Percentiles rank a stretch among this genome's conserved stretches.
Conservation (phyloP, 805 yeast species). For the Candida caryicola region DNA sequence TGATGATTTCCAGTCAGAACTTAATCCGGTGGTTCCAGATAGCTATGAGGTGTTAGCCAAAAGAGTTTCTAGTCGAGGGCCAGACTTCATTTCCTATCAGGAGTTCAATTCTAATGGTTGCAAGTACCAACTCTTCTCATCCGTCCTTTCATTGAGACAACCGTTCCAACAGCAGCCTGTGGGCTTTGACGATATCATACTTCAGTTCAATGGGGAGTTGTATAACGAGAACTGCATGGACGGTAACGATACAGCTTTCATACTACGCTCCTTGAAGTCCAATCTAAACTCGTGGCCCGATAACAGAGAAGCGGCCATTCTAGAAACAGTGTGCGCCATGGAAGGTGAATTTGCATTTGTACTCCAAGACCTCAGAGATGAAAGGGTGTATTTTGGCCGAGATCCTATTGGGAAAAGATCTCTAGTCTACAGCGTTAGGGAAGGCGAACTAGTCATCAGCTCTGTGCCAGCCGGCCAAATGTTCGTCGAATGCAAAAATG, state of each 20-base stretch:
- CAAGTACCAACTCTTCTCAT: constrained; percentile 48
- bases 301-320: constrained; percentile 30
- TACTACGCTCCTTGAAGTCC: constrained; percentile 36
- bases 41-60: constrained; percentile 3
- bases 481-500: constrained; percentile 56
- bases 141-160: constrained; percentile 75
- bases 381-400: constrained; percentile 69
- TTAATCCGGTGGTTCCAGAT: neutral
- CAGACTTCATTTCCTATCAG: constrained; percentile 43
- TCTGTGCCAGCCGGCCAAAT: constrained; percentile 23
- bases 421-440: constrained; percentile 43
- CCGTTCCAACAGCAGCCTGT: constrained; percentile 82
- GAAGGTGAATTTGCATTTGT: constrained; percentile 84
- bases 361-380: constrained; percentile 42
- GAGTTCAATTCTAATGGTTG: constrained; percentile 7
- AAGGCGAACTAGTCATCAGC: constrained; percentile 40
- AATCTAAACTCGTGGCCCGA: constrained; percentile 10
- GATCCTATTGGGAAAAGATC: constrained; percentile 83
- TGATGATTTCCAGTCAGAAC: constrained; percentile 3
- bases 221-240: constrained; percentile 56
- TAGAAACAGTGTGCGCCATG: constrained; percentile 40
- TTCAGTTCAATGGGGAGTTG: constrained; percentile 91
- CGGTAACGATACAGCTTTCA: constrained; percentile 62
- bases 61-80: constrained; percentile 49
- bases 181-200: constrained; percentile 21